Evolutionary conservation across 2,329 filamentous ascomycete genomes (phyloP), one percentile per base, ranked within the genome.

Genomic region (Lasiodiplodia gonubiensis): DNA sequence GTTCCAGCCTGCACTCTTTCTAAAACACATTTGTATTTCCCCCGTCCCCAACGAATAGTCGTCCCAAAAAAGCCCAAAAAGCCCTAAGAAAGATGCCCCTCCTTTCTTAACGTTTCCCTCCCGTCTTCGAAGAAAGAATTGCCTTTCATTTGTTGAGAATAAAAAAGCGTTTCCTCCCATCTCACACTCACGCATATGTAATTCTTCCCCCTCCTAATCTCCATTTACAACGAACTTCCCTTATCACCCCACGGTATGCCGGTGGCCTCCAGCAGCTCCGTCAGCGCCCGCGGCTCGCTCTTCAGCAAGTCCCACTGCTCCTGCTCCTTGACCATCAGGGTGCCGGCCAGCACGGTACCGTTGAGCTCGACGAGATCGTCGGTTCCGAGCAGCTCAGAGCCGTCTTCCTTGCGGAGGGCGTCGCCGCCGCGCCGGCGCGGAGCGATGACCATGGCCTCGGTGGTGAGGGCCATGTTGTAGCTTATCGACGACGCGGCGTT

Each of bases 391-490:
- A 83, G 71, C 5, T 79, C 76, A 5, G 73, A 75, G 7, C 76
- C 78, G 39, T 77, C 70, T 18, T 80, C 77, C 7, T 80, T 73
- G 2, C 76, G 76, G 27, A 85, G 75, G 42, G 73, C 75, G 0
- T 78, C 78, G 11, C 79, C 80, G 70, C 86, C 85, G 23, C 75
- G 78, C 48, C 77, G 76, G 66, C 86, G 77, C 3, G 85, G 86
- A 42, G 83, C 80, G 23, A 88, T 82, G 64, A 84, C 81, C 84
- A 88, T 87, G 8, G 77, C 80, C 1, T 78, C 74, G 3, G 79
- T 80, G 0, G 86, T 88, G 81, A 88, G 84, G 11, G 83, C 85
- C 2, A 88, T 78, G 68, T 88, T 88, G 73, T 88, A 88, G 74
- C 85, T 86, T 54, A 88, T 83, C 0, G 79, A 78, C 0, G 82